Percentiles rank a stretch among this genome's conserved stretches.
These are phyloP conservation scores for Candida stauntonica DNA, from an alignment of 805 yeast genomes.

Conservation along the genomic window DNA sequence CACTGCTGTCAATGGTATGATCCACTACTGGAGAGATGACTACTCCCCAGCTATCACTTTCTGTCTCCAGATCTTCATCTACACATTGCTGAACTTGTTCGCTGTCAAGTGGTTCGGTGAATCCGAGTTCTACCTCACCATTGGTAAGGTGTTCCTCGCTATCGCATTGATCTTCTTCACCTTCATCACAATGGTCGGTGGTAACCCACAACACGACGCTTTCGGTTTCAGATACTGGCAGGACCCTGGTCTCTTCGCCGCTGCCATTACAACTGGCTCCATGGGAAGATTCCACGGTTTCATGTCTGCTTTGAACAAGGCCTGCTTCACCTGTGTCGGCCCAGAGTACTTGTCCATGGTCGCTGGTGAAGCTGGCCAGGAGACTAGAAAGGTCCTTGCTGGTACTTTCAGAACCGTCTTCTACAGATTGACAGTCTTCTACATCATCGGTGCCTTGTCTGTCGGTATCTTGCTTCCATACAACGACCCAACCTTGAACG, in stretches of 20 bases:
- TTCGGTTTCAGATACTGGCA: conserved; percentile 57
- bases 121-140: conserved; percentile 70
- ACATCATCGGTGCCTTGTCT: conserved; percentile 59
- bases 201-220: conserved; percentile 66
- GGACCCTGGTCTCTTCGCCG: conserved; percentile 51
- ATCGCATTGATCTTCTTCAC: conserved; percentile 69
- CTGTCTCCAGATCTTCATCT: conserved; percentile 57
- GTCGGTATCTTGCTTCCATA: conserved; percentile 65
- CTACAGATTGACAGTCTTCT: conserved; percentile 55
- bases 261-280: conserved; percentile 47
- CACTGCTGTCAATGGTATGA: conserved; percentile 58
- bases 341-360: conserved; percentile 82
- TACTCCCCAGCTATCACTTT: conserved; percentile 50
- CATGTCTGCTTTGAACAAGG: conserved; percentile 61
- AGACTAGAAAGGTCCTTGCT: conserved; percentile 69
- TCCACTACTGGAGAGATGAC: conserved; percentile 58
- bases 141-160: conserved; percentile 68
- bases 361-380: conserved; percentile 71
- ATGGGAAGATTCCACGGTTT: conserved; percentile 67
- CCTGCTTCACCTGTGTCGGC: conserved; percentile 75
- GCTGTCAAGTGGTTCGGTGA: conserved; percentile 79
- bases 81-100: conserved; percentile 57
- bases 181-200: conserved; percentile 80
- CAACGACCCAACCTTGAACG: conserved; percentile 48
- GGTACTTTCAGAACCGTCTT: conserved; percentile 72